Evolutionary conservation across 2,329 filamentous ascomycete species (phyloP), one percentile per base, ranked within the genome.

Genomic region (Botrytis porri): DNA sequence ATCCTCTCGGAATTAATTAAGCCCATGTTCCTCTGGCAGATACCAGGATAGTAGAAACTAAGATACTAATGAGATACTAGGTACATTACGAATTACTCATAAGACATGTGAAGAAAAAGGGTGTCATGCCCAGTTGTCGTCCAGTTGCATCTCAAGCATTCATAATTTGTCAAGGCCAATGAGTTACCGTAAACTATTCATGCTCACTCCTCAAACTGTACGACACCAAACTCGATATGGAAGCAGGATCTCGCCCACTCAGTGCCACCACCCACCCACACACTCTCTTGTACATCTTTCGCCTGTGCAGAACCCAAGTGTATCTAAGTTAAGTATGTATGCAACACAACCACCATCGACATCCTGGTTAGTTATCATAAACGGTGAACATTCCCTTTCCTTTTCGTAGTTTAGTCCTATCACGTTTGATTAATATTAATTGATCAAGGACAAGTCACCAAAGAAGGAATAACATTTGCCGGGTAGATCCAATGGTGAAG

Each of bases 1-100:
- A 57, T 35, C 45, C 69, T 71, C 22, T 65, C 69, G 69, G 61
- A 41, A 70, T 37, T 45, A 70, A 70, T 60, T 54, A 71, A 65
- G 60, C 60, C 48, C 59, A 63, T 64, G 59, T 54, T 71, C 69
- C 41, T 71, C 69, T 71, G 48, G 65, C 65, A 69, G 65, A 43
- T 69, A 32, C n/a, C 22, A 67, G 37, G 39, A 54, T 54, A 6
- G 48, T 6, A n/a, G 48, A n/a, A 16, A 16, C 48, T 54, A n/a
- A 54, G 48, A 54, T 54, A n/a, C 48, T 54, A 14, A n/a, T 54
- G 48, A 69, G 65, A 57, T 69, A 25, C n/a, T 32, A 67, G 37
- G 39, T 45, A 64, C n/a, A 64, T 64, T 64, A 45, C 61, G 61
- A 64, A 32, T 45, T 45, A 64, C 61, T 16, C 25, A 32, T 25